Evolutionary conservation across 768 basidiomycete species (phyloP).

Genomic region (Lepiota venenata): DNA sequence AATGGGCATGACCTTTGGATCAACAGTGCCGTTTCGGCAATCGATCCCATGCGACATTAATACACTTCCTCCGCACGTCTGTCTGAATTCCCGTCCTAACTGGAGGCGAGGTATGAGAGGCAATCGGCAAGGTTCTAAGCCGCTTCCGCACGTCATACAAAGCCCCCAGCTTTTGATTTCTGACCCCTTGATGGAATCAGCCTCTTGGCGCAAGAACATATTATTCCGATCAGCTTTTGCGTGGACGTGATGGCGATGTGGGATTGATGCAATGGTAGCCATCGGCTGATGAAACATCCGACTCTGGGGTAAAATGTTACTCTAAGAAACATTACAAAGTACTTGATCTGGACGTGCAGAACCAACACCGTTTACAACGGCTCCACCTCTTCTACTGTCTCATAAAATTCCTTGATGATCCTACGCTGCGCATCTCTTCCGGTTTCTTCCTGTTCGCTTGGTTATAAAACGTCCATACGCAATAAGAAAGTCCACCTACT

Average conservation of each 20-base stretch:
- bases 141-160: slow-evolving; percentile 52
- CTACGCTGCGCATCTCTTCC: slow-evolving; percentile 70
- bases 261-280: slow-evolving; percentile 4
- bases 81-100: slow-evolving; percentile 35
- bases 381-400: slow-evolving; percentile 70
- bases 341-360: no score
- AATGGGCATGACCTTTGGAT: slow-evolving; percentile 67
- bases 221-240: slow-evolving; percentile 25
- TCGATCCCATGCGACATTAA: slow-evolving; percentile 82
- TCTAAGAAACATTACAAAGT: no score
- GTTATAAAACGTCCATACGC: not conserved
- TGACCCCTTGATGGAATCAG: slow-evolving; percentile 50
- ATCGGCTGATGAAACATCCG: not conserved
- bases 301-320: not conserved
- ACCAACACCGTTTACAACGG: slow-evolving; percentile 33
- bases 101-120: slow-evolving; percentile 67
- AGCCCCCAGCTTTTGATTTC: slow-evolving; percentile 80
- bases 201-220: not conserved
- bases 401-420: slow-evolving; percentile 83
- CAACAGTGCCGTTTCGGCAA: slow-evolving; percentile 49
- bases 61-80: not conserved
- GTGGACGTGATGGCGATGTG: slow-evolving; percentile 14
- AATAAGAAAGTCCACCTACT: slow-evolving; percentile 29
- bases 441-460: slow-evolving; percentile 46
- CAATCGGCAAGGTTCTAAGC: slow-evolving; percentile 46